A percentile compares a stretch with the other conserved stretches of the same genome.
Evolutionary conservation across 306 rosid species (phyloP).

Genomic region (Castanospermum australe): DNA sequence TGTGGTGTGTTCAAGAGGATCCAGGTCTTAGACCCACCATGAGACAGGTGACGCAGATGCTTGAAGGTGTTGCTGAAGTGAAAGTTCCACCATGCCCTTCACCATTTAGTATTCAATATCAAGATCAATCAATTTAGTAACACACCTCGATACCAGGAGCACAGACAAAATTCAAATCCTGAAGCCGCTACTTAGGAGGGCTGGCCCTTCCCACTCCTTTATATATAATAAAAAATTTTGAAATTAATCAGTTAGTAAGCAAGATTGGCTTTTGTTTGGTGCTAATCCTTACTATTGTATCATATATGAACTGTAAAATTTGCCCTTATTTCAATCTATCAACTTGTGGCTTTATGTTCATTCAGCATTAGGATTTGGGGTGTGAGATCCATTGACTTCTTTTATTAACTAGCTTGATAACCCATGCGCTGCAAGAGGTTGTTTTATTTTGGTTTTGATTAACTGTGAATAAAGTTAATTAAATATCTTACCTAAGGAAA

Average conservation of each 20-base stretch:
- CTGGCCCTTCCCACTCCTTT: too few relatives aligned
- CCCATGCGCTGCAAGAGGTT: too few relatives aligned
- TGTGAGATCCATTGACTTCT: too few relatives aligned
- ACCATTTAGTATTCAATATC: slow-evolving; percentile 22
- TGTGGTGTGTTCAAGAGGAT: slow-evolving; percentile 47
- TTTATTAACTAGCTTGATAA: too few relatives aligned
- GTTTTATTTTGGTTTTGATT: too few relatives aligned
- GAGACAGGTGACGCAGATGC: slow-evolving; percentile 38
- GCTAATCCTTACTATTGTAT: neutral
- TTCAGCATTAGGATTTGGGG: neutral
- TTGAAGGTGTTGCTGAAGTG: slow-evolving; percentile 45
- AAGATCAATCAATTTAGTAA: neutral
- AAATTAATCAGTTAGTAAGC: neutral
- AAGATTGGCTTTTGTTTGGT: neutral
- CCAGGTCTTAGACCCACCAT: slow-evolving; percentile 39
- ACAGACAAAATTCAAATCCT: too few relatives aligned
- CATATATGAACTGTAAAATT: neutral
- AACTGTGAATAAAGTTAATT: too few relatives aligned
- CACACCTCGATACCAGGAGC: too few relatives aligned
- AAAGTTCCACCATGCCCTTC: slow-evolving; percentile 29
- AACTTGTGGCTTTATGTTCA: neutral
- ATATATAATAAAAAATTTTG: too few relatives aligned
- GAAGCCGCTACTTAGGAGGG: too few relatives aligned
- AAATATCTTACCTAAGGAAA: too few relatives aligned
- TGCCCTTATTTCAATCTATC: neutral